Conservation (phyloP, 2,329 filamentous ascomycete genomes). For the Colletotrichum cordylinicola region DNA sequence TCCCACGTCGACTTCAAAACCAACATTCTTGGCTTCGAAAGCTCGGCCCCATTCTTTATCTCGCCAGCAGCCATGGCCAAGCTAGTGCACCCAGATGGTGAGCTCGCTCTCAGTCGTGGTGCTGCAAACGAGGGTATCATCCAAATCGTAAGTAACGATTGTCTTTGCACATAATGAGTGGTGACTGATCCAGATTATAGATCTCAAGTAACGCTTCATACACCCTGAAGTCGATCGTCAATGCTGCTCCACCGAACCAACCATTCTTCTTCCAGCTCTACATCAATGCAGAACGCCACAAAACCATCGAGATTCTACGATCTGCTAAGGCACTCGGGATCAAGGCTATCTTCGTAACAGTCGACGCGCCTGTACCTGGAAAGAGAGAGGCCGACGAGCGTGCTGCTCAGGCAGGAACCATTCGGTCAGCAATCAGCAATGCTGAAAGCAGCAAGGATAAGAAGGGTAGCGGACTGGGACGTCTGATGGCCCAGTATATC, state of each 20-base stretch:
- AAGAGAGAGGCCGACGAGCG: conserved; percentile 57
- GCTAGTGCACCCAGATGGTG: conserved; percentile 67
- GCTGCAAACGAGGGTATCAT: conserved; percentile 53
- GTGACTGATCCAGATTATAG: conserved; percentile 15
- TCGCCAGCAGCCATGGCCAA: conserved; percentile 69
- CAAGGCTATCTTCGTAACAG: conserved; percentile 61
- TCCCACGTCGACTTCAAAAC: conserved; percentile 65
- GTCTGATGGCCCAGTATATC: conserved; percentile 57
- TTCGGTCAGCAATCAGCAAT: conserved; percentile 43
- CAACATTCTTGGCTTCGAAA: conserved; percentile 57
- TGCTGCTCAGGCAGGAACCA: conserved; percentile 48
- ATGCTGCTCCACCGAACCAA: conserved; percentile 35
- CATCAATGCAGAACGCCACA: conserved; percentile 58
- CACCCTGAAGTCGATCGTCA: conserved; percentile 47
- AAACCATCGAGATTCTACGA: conserved; percentile 53
- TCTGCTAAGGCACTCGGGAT: conserved; percentile 50
- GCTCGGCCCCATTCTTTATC: conserved; percentile 65
- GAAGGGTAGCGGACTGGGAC: conserved; percentile 53
- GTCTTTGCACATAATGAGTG: neutral
- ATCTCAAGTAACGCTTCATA: conserved; percentile 59
- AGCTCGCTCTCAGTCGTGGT: conserved; percentile 34
- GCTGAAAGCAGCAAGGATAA: conserved; percentile 53
- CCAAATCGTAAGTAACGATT: conserved; percentile 43
- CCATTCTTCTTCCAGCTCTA: conserved; percentile 68
- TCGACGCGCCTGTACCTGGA: conserved; percentile 61